Evolutionary conservation across 306 rosid genomes (phyloP).

Genomic region (Cucumis melo): DNA sequence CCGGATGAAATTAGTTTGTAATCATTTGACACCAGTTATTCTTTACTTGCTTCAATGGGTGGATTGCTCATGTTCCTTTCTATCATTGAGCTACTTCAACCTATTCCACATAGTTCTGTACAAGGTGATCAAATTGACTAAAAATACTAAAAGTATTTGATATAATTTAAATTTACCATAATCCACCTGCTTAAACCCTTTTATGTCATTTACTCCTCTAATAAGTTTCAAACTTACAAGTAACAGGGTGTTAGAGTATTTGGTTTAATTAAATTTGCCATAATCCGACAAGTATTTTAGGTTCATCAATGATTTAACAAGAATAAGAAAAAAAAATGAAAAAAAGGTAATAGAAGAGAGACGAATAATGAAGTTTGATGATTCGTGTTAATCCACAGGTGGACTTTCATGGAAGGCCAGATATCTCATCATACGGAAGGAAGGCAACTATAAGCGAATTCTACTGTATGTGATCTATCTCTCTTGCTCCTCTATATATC

Average conservation of each 20-base stretch:
- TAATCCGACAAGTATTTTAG: too few relatives aligned
- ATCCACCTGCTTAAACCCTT: too few relatives aligned
- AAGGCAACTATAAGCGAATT: constrained; percentile 52
- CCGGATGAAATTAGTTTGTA: constrained; percentile 57
- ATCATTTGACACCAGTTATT: constrained; percentile 43
- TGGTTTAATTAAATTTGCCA: too few relatives aligned
- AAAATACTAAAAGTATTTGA: too few relatives aligned
- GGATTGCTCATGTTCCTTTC: constrained; percentile 45
- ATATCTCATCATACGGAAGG: constrained; percentile 38
- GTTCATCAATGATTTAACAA: not conserved
- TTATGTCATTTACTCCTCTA: too few relatives aligned
- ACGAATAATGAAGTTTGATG: not conserved
- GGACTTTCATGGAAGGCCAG: constrained; percentile 25
- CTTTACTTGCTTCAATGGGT: constrained; percentile 46
- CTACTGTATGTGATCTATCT: constrained; percentile 26
- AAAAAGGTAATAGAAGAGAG: not conserved
- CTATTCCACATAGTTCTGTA: constrained; percentile 46
- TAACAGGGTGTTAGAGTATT: too few relatives aligned
- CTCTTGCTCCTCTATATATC: not conserved
- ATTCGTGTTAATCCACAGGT: constrained; percentile 24
- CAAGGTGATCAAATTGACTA: constrained; percentile 26
- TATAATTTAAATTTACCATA: too few relatives aligned
- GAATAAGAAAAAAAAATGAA: not conserved
- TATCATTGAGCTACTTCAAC: constrained; percentile 34
- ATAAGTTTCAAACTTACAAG: too few relatives aligned